phyloP scores from a whole-genome alignment of 768 basidiomycete species.

The Mycena maculata region DNA sequence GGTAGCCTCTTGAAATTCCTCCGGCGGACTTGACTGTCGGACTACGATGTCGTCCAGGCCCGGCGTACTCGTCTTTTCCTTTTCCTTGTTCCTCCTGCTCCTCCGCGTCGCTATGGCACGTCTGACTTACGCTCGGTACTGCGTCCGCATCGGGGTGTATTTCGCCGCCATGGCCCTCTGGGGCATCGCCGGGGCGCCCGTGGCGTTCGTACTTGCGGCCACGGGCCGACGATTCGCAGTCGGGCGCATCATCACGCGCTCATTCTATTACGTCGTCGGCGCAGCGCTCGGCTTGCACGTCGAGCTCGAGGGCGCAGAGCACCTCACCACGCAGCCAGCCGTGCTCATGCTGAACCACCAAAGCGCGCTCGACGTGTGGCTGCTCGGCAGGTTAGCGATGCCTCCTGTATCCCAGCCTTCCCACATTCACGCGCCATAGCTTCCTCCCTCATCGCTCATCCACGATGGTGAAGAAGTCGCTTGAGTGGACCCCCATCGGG shows the following conservation, averaged over 20 bases:
- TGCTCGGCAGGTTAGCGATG: slow-evolving; percentile 17
- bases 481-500: slow-evolving; percentile 76
- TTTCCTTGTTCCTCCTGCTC: neutral
- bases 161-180: slow-evolving; percentile 3
- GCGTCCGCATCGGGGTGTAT: slow-evolving; percentile 11
- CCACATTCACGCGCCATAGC: slow-evolving; percentile 38
- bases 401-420: neutral
- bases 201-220: neutral
- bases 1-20: too few relatives aligned
- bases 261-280: slow-evolving; percentile 9
- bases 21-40: too few relatives aligned
- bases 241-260: neutral
- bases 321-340: slow-evolving; percentile 20
- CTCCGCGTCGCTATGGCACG: slow-evolving; percentile 58
- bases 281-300: slow-evolving; percentile 9
- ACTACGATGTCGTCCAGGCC: neutral
- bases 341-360: slow-evolving; percentile 28
- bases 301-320: slow-evolving; percentile 20
- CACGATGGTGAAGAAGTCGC: slow-evolving; percentile 82
- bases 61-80: neutral
- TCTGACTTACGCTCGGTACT: slow-evolving; percentile 3
- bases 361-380: slow-evolving; percentile 27
- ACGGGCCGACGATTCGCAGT: slow-evolving; percentile 17
- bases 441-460: slow-evolving; percentile 70
- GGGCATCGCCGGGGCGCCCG: neutral